A percentile compares a stretch with the other conserved stretches of the same genome.
These are phyloP conservation scores for Nelumbo lutea DNA, from an alignment of 164 flowering plant species.

Conservation along the genomic window DNA sequence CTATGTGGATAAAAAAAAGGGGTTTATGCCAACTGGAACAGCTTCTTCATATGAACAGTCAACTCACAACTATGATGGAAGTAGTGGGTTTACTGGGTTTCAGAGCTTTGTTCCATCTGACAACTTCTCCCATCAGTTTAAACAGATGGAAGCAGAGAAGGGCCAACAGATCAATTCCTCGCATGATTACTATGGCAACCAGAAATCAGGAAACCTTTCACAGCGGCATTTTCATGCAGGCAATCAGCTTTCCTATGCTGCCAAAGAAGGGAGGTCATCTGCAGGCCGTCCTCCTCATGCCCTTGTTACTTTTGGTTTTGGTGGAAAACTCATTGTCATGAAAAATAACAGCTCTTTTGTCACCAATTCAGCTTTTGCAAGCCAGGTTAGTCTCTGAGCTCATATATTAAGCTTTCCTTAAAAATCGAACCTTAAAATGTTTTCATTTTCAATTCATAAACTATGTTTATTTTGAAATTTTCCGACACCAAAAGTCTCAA, in stretches of 20 bases:
- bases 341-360: slow-evolving; percentile 33
- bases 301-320: slow-evolving; percentile 75
- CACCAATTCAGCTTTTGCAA: slow-evolving; percentile 34
- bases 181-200: slow-evolving; percentile 30
- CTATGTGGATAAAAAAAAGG: slow-evolving; percentile 27
- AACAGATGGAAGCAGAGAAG: slow-evolving; percentile 23
- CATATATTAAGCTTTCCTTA: background rate
- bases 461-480: background rate
- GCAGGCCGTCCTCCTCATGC: slow-evolving; percentile 83
- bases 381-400: slow-evolving; percentile 42
- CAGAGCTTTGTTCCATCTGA: slow-evolving; percentile 27
- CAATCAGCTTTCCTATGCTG: slow-evolving; percentile 29
- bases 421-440: background rate
- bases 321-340: slow-evolving; percentile 73
- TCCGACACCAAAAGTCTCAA: background rate
- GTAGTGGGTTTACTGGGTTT: slow-evolving; percentile 16
- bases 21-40: slow-evolving; percentile 26
- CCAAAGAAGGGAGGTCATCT: slow-evolving; percentile 48
- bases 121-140: slow-evolving; percentile 27
- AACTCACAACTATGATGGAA: slow-evolving; percentile 21
- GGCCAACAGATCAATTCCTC: slow-evolving; percentile 28
- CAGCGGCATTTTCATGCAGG: slow-evolving; percentile 34
- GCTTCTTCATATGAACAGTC: slow-evolving; percentile 24
- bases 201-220: slow-evolving; percentile 22
- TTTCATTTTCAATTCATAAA: background rate